Conservation (phyloP, 768 basidiomycete genomes). For the Lactarius deliciosus region DNA sequence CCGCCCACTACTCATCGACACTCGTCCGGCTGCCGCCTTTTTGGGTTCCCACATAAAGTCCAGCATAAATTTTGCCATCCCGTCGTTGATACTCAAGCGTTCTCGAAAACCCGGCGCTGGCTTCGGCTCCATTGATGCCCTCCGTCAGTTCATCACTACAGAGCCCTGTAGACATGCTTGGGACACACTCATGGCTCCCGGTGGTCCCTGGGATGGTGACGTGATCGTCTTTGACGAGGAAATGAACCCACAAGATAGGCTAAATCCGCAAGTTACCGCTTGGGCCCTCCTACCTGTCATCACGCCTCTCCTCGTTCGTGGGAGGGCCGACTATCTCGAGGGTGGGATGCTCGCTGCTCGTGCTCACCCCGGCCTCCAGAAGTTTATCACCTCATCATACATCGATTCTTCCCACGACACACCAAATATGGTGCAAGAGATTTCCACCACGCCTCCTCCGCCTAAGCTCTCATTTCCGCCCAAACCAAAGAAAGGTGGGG, state of each 20-base stretch:
- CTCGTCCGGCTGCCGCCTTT: slow-evolving; percentile 67
- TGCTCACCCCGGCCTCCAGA: slow-evolving; percentile 54
- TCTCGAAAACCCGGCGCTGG: slow-evolving; percentile 68
- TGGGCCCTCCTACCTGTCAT: slow-evolving; percentile 73
- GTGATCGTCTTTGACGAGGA: slow-evolving; percentile 77
- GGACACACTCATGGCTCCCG: slow-evolving; percentile 57
- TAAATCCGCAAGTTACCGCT: slow-evolving; percentile 53
- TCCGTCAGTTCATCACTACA: slow-evolving; percentile 82
- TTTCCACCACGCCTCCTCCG: slow-evolving; percentile 15
- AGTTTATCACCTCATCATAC: slow-evolving; percentile 47
- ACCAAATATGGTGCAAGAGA: slow-evolving; percentile 26
- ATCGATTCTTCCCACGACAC: slow-evolving; percentile 33
- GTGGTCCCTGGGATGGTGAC: slow-evolving; percentile 67
- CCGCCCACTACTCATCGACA: slow-evolving; percentile 81
- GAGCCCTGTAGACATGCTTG: slow-evolving; percentile 69
- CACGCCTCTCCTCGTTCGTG: slow-evolving; percentile 53
- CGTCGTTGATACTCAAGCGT: slow-evolving; percentile 87
- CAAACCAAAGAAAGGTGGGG: slow-evolving; percentile 41
- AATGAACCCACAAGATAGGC: slow-evolving; percentile 66
- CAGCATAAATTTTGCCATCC: slow-evolving; percentile 84
- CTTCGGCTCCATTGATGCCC: slow-evolving; percentile 61
- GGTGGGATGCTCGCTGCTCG: slow-evolving; percentile 69
- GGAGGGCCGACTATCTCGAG: slow-evolving; percentile 63
- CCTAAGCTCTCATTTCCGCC: slow-evolving; percentile 28
- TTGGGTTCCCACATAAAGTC: slow-evolving; percentile 60